Percentiles rank a stretch among this genome's conserved stretches.
These are phyloP conservation scores for Acarospora socialis DNA, from an alignment of 2,329 filamentous ascomycete genomes.

Conservation along the genomic window DNA sequence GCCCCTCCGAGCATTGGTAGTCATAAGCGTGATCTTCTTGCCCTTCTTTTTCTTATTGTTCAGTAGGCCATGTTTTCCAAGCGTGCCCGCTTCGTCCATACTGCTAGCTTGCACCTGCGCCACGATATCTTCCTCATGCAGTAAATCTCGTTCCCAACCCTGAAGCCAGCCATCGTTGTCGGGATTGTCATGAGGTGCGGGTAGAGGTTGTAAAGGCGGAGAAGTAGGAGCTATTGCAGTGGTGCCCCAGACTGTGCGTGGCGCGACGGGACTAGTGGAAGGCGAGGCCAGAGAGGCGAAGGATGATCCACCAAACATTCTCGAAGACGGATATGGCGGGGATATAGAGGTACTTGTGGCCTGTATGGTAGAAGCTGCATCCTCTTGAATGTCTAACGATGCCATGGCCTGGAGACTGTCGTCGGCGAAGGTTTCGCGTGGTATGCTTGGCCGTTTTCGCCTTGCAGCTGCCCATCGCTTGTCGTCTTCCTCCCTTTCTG, in stretches of 20 bases:
- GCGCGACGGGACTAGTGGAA: constrained; percentile 63
- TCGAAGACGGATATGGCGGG: constrained; percentile 26
- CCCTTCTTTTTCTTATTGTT: constrained; percentile 46
- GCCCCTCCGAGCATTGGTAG: constrained; percentile 45
- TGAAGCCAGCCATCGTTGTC: constrained; percentile 74
- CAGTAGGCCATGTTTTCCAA: constrained; percentile 16
- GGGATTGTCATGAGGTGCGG: constrained; percentile 22
- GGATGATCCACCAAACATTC: constrained; percentile 22
- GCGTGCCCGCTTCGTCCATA: constrained; percentile 15
- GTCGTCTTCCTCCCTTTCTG: constrained; percentile 65
- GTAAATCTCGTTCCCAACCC: constrained; percentile 65
- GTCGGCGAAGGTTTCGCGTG: constrained; percentile 36
- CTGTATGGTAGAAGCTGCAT: constrained; percentile 19
- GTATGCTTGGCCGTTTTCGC: constrained; percentile 41
- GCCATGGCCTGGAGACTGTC: constrained; percentile 53
- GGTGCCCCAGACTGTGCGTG: constrained; percentile 89
- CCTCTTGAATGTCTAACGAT: constrained; percentile 18
- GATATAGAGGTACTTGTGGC: constrained; percentile 25
- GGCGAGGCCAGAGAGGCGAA: constrained; percentile 52
- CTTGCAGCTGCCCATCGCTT: constrained; percentile 54
- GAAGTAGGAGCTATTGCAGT: constrained; percentile 45
- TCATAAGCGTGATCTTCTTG: constrained; percentile 57
- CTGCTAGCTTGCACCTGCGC: constrained; percentile 31
- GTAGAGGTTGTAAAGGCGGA: constrained; percentile 36
- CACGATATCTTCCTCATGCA: constrained; percentile 45